Conservation (phyloP, 768 basidiomycete genomes). For the Kondoa malvinella region DNA sequence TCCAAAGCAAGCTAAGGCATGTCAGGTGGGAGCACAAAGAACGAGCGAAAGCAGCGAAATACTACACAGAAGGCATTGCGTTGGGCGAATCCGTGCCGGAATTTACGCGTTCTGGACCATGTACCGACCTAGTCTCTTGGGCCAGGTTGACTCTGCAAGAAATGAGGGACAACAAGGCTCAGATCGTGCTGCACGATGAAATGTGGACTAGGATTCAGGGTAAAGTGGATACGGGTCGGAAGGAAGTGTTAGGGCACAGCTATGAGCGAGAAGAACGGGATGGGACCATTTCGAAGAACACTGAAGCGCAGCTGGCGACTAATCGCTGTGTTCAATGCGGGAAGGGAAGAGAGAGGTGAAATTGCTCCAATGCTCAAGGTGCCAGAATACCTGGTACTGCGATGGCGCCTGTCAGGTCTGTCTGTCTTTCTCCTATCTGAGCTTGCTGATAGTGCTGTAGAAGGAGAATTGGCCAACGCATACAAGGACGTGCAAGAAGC, state of each 20-base stretch:
- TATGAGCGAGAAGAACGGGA: neutral
- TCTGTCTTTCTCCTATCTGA: no score
- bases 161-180: neutral
- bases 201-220: neutral
- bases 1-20: no score
- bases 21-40: neutral
- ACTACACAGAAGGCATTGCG: neutral
- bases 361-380: neutral
- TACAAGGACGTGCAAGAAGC: no score
- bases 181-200: neutral
- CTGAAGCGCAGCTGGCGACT: neutral
- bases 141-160: neutral
- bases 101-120: neutral
- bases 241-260: neutral
- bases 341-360: neutral
- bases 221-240: neutral
- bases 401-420: neutral
- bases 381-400: neutral
- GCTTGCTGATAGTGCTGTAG: no score
- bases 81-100: neutral
- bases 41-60: neutral
- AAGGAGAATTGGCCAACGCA: no score
- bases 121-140: neutral
- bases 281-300: neutral
- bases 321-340: neutral